phyloP scores from a whole-genome alignment of 257 asterid genomes.

The Sherardia arvensis region DNA sequence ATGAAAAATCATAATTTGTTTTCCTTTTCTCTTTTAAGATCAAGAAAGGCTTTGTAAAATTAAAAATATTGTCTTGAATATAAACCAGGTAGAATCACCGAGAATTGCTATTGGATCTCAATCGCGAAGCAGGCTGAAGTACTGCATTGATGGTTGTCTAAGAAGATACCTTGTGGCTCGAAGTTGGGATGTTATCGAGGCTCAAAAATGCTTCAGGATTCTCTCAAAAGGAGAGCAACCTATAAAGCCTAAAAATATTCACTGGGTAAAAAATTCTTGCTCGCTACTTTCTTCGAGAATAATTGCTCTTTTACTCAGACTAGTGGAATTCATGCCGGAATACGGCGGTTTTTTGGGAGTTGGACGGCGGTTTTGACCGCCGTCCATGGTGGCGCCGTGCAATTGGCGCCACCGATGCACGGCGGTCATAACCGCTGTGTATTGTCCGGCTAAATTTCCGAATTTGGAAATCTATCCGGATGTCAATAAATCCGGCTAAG shows the following conservation, averaged over 20 bases:
- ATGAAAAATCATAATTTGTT: too few relatives aligned
- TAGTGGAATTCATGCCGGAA: too few relatives aligned
- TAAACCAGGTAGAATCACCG: slow-evolving; percentile 44
- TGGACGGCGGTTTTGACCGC: too few relatives aligned
- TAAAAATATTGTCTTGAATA: background rate
- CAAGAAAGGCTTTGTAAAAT: background rate
- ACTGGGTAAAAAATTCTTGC: too few relatives aligned
- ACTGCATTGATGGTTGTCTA: slow-evolving; percentile 53
- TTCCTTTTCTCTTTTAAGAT: background rate
- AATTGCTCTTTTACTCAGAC: slow-evolving; percentile 6
- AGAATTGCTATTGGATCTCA: slow-evolving; percentile 51
- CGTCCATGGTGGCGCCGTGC: too few relatives aligned
- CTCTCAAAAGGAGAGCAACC: slow-evolving; percentile 62
- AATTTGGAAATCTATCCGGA: too few relatives aligned
- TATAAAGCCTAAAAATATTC: too few relatives aligned
- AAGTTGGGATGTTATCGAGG: slow-evolving; percentile 68
- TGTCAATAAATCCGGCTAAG: too few relatives aligned
- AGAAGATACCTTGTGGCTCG: slow-evolving; percentile 72
- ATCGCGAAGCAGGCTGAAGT: slow-evolving; percentile 48
- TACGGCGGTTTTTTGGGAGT: too few relatives aligned
- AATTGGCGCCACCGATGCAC: too few relatives aligned
- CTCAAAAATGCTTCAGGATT: slow-evolving; percentile 66
- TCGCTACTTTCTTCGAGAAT: background rate
- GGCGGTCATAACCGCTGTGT: too few relatives aligned
- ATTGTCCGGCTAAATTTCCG: too few relatives aligned